Base-by-base conservation (phyloP, 176 grass and related monocot genomes). In the Carex littledalei region DNA sequence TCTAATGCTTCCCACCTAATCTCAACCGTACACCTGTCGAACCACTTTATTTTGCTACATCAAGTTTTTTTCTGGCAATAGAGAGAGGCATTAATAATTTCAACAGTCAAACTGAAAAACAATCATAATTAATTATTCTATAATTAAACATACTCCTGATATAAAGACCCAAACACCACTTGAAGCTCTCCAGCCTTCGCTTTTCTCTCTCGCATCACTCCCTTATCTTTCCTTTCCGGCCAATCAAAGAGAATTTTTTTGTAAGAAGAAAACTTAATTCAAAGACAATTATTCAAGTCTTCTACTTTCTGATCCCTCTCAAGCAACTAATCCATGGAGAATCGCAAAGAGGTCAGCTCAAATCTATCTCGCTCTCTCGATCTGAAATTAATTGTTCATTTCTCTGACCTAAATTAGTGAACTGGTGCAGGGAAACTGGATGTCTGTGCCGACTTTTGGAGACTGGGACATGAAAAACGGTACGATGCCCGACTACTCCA, bases 401-500 rank as follows among this genome's bases (percentile, higher is more conserved):
- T 84, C 34, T 39, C 34, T 78, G 35, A 57, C 8, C 34, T 84
- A 53, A 87, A 89, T 74, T 84, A 15, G n/a, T 85, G 80, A 64
- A 81, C 16, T 65, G 87, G 73, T 47, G 64, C 80, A 78, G 21
- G 79, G 73, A 2, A 90, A 81, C 74, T 97, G 90, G 88, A 94
- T 97, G 94, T 90, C 94, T 50, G 94, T 97, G 81, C 94, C 94
- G 78, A 85, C 94, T 81, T 97, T 97, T 77, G 94, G 94, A 67
- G 94, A 97, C 72, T 97, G 94, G 94, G 94, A 94, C 76, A 90
- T 83, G 91, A 97, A 97, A 84, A 97, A 97, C 90, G 94, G 94
- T 61, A 60, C 92, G 79, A 54, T 92, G 94, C 94, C 94, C 67
- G 91, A 97, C 70, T 97, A 97, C 94, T 97, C 94, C 84, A 89